Base-by-base conservation (phyloP, 108 stramenopile species). In the Skeletonema tropicum region DNA sequence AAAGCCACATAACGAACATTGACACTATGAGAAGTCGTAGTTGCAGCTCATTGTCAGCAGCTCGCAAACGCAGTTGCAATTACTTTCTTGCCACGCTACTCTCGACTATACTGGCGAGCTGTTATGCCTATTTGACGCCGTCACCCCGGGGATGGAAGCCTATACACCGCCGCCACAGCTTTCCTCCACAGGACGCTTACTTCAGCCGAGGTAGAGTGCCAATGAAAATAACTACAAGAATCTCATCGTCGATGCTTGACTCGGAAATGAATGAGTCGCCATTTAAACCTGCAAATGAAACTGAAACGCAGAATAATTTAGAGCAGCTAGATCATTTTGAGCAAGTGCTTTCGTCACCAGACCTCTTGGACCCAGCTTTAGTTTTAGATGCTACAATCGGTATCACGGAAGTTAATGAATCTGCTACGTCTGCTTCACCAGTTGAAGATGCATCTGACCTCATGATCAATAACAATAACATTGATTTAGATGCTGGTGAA, bases 381-480 rank as follows among this genome's bases (percentile, higher is more conserved):
- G 32, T 64, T 1, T 19, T 64, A 3, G 64, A 64, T 39, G 64
- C 64, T 9, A 64, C 64, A 4, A 64, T 64, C 23, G 31, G 64
- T 39, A 25, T 39, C 19, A 41, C 32, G 0, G 21, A 39, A 19
- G 64, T 26, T 45, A 25, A 29, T 29, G 41, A 26, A 26, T 46
- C 35, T 13, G 23, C 7, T 26, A 10, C 36, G 30, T 17, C 2
- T 13, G 35, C n/a, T n/a, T n/a, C 32, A 23, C 23, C n/a, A 64
- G 23, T 41, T 1, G 63, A 19, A 52, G 32, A 32, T 32, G 49
- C 19, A 23, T 23, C 49, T 21, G 17, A 3, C 5, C 1, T n/a
- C n/a, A n/a, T n/a, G n/a, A n/a, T 0, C 4, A 8, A 33, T 7
- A 10, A 17, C 0, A 9, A 13, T n/a, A 32, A 3, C 11, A 1